These are phyloP conservation scores for Umbellularia californica DNA, from an alignment of 164 flowering plant genomes.

Conservation along the genomic window DNA sequence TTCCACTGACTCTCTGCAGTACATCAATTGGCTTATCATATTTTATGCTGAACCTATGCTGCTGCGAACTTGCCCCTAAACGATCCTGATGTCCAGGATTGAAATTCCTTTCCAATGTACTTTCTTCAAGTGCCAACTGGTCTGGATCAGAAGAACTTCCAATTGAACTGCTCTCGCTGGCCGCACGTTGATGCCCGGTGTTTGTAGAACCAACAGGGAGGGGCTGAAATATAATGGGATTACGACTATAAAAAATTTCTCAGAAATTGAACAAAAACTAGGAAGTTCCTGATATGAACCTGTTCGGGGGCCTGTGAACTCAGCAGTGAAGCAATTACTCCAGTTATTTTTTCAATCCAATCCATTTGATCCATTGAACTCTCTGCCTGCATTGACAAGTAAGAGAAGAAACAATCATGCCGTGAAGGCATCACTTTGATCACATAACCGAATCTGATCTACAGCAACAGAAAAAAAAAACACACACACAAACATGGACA, in stretches of 20 bases:
- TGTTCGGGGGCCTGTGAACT: slow-evolving; percentile 67
- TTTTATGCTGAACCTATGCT: slow-evolving; percentile 44
- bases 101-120: slow-evolving; percentile 42
- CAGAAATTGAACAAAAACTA: background rate
- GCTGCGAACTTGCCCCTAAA: slow-evolving; percentile 41
- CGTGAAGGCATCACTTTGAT: background rate
- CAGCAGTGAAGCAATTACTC: slow-evolving; percentile 94
- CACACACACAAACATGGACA: too few species aligned
- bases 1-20: slow-evolving; percentile 70
- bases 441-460: background rate
- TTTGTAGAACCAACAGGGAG: slow-evolving; percentile 27
- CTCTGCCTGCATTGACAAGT: slow-evolving; percentile 69
- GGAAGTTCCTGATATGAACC: slow-evolving; percentile 11
- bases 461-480: background rate
- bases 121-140: slow-evolving; percentile 49
- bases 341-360: slow-evolving; percentile 99
- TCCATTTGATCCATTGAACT: slow-evolving; percentile 99
- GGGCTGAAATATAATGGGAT: slow-evolving; percentile 23
- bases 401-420: background rate
- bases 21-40: slow-evolving; percentile 78
- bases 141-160: slow-evolving; percentile 76
- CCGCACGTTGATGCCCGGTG: slow-evolving; percentile 20
- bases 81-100: slow-evolving; percentile 47
- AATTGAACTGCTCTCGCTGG: slow-evolving; percentile 66
- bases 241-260: background rate